Base-by-base conservation (phyloP, 805 yeast genomes). In the Candida adriatica region DNA sequence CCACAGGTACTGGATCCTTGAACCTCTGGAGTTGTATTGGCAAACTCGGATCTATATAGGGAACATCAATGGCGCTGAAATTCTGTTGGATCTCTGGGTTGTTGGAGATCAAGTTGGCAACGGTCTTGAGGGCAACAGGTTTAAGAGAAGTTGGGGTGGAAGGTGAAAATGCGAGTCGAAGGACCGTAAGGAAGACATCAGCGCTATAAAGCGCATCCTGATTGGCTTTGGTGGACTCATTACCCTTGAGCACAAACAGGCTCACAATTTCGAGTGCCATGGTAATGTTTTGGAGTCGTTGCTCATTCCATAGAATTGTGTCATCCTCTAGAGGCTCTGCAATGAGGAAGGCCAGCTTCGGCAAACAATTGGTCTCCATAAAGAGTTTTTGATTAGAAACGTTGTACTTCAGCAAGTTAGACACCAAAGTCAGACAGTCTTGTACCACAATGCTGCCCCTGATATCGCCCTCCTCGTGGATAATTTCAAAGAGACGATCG, bases 321-420 rank as follows among this genome's bases (percentile, higher is more conserved):
- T 58, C 64, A 6, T 26, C 34, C 8, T 56, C 61, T 10, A 74
- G 53, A 0, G 87, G 84, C 43, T 79, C 81, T 30, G 69, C 67
- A 26, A 90, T 61, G 9, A 90, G 56, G 9, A 56, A 57, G 0
- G 80, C 79, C 27, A 87, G 60, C 39, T 75, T 68, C 3, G 80
- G 75, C 4, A 84, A 62, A 45, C 94, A 79, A 28, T 79, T 83
- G 2, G 96, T 79, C 53, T 90, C 97, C 21, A 88, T 56, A 49
- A 94, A 94, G 33, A 79, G 68, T 37, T 80, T 83, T 53, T 92
- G 99, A 55, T 92, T 94, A 3, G 94, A 78, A 1, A 90, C 79
- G 51, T 90, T 92, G 56, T 79, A 87, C 41, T 74, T 74, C 29
- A 92, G 58, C 26, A 92, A 64, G 47, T 79, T 82, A 13, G 79